Evolutionary conservation across 73 alveolate genomes (phyloP).

Genomic region (Durusdinium trenchii): DNA sequence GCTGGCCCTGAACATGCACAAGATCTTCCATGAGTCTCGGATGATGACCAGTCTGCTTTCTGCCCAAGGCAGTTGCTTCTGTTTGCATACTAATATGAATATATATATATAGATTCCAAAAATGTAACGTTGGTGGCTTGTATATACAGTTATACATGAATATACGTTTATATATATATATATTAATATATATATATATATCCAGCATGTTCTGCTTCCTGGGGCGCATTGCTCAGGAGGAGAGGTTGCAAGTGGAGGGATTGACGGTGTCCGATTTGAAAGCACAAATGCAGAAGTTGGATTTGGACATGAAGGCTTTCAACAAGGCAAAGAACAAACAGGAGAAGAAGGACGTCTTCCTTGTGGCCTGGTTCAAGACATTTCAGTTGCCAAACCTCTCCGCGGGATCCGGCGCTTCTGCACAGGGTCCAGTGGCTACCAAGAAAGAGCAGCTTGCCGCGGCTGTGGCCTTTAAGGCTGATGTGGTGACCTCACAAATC

Average conservation of each 20-base stretch:
- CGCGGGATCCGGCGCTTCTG: neutral
- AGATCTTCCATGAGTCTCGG: neutral
- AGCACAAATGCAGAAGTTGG: neutral
- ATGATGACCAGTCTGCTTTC: neutral
- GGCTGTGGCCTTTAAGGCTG: neutral
- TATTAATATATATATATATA: too few species aligned
- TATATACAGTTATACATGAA: neutral
- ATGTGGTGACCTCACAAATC: neutral
- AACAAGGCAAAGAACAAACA: neutral
- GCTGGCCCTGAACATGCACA: neutral
- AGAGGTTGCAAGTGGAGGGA: neutral
- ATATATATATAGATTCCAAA: too few species aligned
- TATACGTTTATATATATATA: neutral
- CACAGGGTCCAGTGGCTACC: neutral
- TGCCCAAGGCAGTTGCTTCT: neutral
- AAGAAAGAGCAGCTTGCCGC: neutral
- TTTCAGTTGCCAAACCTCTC: neutral
- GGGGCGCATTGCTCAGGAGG: neutral
- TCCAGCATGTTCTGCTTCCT: neutral
- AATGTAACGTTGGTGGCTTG: neutral
- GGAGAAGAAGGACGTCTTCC: neutral
- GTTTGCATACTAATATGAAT: neutral
- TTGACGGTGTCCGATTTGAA: neutral
- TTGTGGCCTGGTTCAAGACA: neutral
- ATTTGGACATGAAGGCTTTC: neutral